Conservation (phyloP, 495 filamentous ascomycete genomes). For the Penicillium roqueforti region DNA sequence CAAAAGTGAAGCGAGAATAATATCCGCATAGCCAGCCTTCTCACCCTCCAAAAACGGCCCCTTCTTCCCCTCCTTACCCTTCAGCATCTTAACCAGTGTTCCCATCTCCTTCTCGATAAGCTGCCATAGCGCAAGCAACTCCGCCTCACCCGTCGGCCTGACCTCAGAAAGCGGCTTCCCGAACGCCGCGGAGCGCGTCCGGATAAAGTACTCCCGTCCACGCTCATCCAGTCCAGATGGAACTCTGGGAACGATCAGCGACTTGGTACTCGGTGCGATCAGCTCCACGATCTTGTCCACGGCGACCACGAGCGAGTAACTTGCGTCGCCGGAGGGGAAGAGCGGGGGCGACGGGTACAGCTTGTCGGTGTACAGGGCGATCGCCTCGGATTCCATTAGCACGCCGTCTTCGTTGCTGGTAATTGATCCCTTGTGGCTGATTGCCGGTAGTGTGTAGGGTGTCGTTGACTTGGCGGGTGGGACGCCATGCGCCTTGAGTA, state of each 20-base stretch:
- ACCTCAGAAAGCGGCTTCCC: conserved; percentile 34
- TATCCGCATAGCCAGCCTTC: conserved; percentile 26
- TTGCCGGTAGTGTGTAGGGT: conserved; percentile 39
- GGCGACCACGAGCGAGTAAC: conserved; percentile 22
- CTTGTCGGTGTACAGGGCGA: conserved; percentile 36
- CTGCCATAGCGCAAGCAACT: conserved; percentile 15
- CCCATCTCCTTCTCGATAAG: conserved; percentile 12
- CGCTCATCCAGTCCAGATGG: conserved; percentile 24
- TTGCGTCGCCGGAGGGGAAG: conserved; percentile 34
- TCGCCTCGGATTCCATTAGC: conserved; percentile 40
- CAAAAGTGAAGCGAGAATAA: conserved; percentile 15
- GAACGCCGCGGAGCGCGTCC: conserved; percentile 26
- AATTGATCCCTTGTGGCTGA: conserved; percentile 28
- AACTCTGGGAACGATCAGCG: conserved; percentile 22
- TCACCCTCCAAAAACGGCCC: conserved; percentile 32
- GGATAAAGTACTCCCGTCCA: conserved; percentile 29
- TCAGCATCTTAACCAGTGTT: conserved; percentile 20
- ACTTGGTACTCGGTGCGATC: neutral
- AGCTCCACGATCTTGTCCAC: conserved; percentile 3
- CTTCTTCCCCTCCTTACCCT: conserved; percentile 28
- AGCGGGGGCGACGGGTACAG: conserved; percentile 28
- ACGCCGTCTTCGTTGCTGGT: conserved; percentile 24
- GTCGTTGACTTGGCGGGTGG: conserved; percentile 17
- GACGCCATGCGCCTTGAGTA: conserved; percentile 26
- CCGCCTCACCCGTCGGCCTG: conserved; percentile 17